These are phyloP conservation scores for Stevia rebaudiana DNA, from an alignment of 140 eudicot species.

Conservation along the genomic window DNA sequence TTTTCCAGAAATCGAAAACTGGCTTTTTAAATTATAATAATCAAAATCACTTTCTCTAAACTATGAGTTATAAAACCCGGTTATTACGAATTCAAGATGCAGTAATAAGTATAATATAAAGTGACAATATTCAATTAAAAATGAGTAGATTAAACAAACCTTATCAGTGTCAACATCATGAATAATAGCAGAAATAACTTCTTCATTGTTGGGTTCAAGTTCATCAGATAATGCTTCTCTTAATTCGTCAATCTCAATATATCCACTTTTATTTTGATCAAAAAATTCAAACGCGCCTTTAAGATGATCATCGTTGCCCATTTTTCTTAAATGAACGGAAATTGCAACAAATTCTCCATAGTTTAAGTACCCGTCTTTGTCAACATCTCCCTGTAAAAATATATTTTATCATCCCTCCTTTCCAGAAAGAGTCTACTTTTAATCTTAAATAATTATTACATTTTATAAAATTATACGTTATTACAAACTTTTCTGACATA, in stretches of 20 bases:
- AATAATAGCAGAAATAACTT: slow-evolving; percentile 67
- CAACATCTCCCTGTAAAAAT: slow-evolving; percentile 70
- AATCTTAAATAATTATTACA: not conserved
- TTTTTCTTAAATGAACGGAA: slow-evolving; percentile 70
- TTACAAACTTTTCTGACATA: not conserved
- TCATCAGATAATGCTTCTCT: slow-evolving; percentile 67
- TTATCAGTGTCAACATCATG: slow-evolving; percentile 84
- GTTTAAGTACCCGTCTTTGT: slow-evolving; percentile 71
- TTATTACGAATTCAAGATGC: not conserved
- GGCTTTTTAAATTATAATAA: not conserved
- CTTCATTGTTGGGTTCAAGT: slow-evolving; percentile 55
- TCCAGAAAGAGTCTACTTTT: not conserved
- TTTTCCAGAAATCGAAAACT: not conserved
- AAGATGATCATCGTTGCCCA: slow-evolving; percentile 89
- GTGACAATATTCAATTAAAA: not conserved
- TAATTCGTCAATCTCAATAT: slow-evolving; percentile 72
- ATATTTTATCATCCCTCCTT: not conserved
- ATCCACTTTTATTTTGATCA: slow-evolving; percentile 67
- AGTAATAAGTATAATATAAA: too few species aligned
- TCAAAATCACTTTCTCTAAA: not conserved
- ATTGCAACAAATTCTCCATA: slow-evolving; percentile 84
- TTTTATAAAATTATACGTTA: not conserved
- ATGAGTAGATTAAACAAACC: slow-evolving; percentile 32
- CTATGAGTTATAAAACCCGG: too few species aligned
- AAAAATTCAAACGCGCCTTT: slow-evolving; percentile 75